Evolutionary conservation across 2,329 filamentous ascomycete genomes (phyloP).

Genomic region (Curvularia hawaiiensis): DNA sequence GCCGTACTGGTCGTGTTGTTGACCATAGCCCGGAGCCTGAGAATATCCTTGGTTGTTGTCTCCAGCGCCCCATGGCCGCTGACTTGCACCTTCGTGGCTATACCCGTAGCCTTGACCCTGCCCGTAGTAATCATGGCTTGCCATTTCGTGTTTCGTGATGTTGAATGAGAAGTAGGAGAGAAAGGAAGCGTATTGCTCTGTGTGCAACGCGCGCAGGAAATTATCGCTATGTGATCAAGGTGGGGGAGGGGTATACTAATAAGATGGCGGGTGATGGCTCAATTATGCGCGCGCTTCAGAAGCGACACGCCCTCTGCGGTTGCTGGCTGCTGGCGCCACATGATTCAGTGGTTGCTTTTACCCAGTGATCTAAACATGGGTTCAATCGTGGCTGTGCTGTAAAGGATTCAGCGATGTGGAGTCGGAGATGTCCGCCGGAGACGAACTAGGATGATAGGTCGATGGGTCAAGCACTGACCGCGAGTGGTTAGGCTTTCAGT

Average conservation of each 20-base stretch:
- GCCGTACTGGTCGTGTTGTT: slow-evolving; percentile 37
- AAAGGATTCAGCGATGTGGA: slow-evolving; percentile 14
- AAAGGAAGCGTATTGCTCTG: neutral
- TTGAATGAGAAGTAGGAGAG: neutral
- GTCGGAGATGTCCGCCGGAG: slow-evolving; percentile 9
- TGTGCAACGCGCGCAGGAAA: slow-evolving; percentile 12
- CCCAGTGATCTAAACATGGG: slow-evolving; percentile 19
- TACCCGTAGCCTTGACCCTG: slow-evolving; percentile 32
- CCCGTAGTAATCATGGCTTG: slow-evolving; percentile 45
- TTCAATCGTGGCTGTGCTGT: slow-evolving; percentile 27
- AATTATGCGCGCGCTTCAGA: slow-evolving; percentile 31
- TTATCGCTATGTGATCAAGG: slow-evolving; percentile 22
- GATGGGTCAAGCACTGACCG: slow-evolving; percentile 9
- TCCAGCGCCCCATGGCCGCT: slow-evolving; percentile 33
- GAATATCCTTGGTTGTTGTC: slow-evolving; percentile 29
- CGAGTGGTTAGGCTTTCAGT: neutral
- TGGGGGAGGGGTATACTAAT: slow-evolving; percentile 29
- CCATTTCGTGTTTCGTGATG: slow-evolving; percentile 18
- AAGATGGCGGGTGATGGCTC: slow-evolving; percentile 24
- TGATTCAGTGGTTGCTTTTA: slow-evolving; percentile 14
- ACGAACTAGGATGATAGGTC: slow-evolving; percentile 9
- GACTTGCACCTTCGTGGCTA: slow-evolving; percentile 32
- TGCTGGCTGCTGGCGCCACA: slow-evolving; percentile 25
- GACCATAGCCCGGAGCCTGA: slow-evolving; percentile 32
- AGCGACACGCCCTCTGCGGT: slow-evolving; percentile 21